Evolutionary conservation across 2,329 filamentous ascomycete genomes (phyloP).

Genomic region (Pseudogymnoascus sp.): DNA sequence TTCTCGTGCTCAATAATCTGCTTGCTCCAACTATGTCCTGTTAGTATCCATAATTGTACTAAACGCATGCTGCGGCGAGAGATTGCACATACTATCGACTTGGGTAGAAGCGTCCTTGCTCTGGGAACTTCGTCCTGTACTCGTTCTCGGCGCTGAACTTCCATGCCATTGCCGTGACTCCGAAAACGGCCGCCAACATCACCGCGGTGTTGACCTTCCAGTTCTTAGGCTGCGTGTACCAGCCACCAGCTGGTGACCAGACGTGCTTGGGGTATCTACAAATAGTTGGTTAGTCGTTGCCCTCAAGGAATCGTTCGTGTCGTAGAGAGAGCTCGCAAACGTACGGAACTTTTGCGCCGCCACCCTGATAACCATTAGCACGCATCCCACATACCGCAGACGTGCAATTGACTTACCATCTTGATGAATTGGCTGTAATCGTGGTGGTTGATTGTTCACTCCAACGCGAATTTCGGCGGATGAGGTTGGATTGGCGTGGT

Average conservation of each 20-base stretch:
- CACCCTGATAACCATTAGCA: conserved; percentile 52
- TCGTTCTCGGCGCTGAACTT: conserved; percentile 67
- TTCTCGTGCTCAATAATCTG: conserved; percentile 63
- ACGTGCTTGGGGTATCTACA: conserved; percentile 92
- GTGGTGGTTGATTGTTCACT: conserved; percentile 17
- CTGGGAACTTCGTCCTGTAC: conserved; percentile 64
- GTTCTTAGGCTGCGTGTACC: conserved; percentile 91
- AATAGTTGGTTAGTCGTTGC: conserved; percentile 34
- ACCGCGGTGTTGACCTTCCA: conserved; percentile 89
- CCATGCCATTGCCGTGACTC: conserved; percentile 60
- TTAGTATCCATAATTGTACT: conserved; percentile 21
- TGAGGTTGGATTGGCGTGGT: conserved; percentile 14
- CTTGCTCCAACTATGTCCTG: conserved; percentile 53
- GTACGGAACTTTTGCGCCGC: conserved; percentile 70
- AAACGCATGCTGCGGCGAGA: conserved; percentile 2
- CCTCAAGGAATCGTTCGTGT: conserved; percentile 21
- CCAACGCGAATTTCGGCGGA: conserved; percentile 6
- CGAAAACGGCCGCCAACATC: conserved; percentile 58
- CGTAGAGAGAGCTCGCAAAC: conserved; percentile 25
- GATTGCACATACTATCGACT: conserved; percentile 63
- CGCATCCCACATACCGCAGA: conserved; percentile 5
- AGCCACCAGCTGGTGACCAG: conserved; percentile 97
- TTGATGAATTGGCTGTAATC: conserved; percentile 35
- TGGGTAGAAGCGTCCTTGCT: conserved; percentile 68
- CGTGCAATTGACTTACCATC: conserved; percentile 41